Percentiles rank a stretch among this genome's conserved stretches.
Conservation (phyloP, 371 early-diverging fungal genomes). For the Umbelopsis sp. region DNA sequence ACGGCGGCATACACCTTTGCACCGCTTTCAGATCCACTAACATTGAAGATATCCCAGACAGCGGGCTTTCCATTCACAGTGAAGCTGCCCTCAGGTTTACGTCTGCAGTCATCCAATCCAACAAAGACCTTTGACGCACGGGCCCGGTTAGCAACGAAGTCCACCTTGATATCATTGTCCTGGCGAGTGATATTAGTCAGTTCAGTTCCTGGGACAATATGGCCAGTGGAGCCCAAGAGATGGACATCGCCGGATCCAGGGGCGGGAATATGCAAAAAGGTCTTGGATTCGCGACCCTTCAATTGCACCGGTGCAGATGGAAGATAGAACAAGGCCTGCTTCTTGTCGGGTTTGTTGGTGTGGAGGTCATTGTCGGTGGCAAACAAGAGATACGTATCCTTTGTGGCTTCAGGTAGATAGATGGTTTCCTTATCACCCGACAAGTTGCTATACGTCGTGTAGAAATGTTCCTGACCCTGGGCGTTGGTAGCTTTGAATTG, state of each 20-base stretch:
- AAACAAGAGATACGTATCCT: constrained; percentile 35
- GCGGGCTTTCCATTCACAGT: background rate
- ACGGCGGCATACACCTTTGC: background rate
- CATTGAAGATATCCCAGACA: background rate
- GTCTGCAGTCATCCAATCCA: constrained; percentile 29
- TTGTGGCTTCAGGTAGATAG: constrained; percentile 35
- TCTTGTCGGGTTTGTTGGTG: constrained; percentile 29
- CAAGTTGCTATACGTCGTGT: constrained; percentile 52
- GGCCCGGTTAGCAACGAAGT: constrained; percentile 27
- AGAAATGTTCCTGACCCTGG: constrained; percentile 26
- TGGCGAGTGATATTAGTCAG: constrained; percentile 23
- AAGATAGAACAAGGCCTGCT: constrained; percentile 38
- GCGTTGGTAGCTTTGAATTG: constrained; percentile 33
- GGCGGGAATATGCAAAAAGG: constrained; percentile 48
- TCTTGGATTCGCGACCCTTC: constrained; percentile 47
- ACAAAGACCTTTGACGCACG: constrained; percentile 35
- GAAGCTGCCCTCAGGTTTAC: background rate
- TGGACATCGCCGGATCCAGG: constrained; percentile 22
- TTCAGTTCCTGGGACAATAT: constrained; percentile 54
- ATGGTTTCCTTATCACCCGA: constrained; percentile 45
- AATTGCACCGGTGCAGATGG: constrained; percentile 40
- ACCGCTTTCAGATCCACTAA: background rate
- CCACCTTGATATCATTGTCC: constrained; percentile 20
- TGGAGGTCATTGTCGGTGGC: constrained; percentile 44
- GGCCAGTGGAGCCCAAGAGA: constrained; percentile 45